phyloP scores from a whole-genome alignment of 2,329 filamentous ascomycete species.

The Diaporthe capsici region DNA sequence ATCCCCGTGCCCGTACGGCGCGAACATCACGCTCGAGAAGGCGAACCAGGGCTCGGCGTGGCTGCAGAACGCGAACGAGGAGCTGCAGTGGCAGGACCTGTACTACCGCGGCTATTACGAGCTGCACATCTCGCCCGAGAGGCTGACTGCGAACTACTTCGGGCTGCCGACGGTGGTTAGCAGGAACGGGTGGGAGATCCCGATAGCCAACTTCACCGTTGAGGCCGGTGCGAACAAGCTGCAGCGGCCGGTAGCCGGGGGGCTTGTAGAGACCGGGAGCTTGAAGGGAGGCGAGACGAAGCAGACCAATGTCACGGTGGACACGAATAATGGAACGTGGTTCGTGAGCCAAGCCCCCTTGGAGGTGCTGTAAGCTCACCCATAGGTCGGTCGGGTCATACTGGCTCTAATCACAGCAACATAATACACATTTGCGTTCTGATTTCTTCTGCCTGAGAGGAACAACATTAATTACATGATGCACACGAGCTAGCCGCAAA shows the following conservation, averaged over 20 bases:
- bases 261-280: conserved; percentile 66
- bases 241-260: conserved; percentile 57
- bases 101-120: conserved; percentile 84
- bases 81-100: conserved; percentile 80
- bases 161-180: conserved; percentile 72
- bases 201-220: conserved; percentile 79
- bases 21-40: conserved; percentile 66
- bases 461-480: too few species aligned
- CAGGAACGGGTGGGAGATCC: conserved; percentile 75
- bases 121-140: conserved; percentile 69
- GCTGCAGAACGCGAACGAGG: conserved; percentile 67
- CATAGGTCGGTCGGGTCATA: neutral
- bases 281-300: conserved; percentile 59
- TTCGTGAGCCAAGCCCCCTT: conserved; percentile 29
- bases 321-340: conserved; percentile 29
- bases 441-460: too few species aligned
- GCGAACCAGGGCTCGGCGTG: conserved; percentile 63
- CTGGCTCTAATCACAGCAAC: neutral
- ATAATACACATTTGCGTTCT: too few species aligned
- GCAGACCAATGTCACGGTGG: conserved; percentile 34
- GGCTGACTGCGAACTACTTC: conserved; percentile 75
- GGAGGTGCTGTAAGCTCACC: neutral
- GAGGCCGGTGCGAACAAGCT: conserved; percentile 72
- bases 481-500: too few species aligned
- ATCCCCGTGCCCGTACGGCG: conserved; percentile 70